Evolutionary conservation across 352 stramenopile genomes (phyloP).

Genomic region (Elongisporangium prolatum): DNA sequence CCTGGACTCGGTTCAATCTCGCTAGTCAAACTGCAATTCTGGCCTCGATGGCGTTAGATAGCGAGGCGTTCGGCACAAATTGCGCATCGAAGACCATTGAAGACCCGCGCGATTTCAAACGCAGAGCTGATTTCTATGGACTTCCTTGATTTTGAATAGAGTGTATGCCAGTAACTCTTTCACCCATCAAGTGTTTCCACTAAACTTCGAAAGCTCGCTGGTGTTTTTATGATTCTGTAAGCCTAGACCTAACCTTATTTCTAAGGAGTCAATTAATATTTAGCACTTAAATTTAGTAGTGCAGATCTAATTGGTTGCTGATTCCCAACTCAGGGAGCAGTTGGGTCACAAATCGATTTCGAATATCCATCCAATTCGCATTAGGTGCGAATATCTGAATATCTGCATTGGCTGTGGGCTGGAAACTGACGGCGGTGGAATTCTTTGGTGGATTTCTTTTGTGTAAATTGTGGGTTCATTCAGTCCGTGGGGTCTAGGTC

Average conservation of each 20-base stretch:
- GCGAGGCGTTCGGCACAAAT: conserved; percentile 6
- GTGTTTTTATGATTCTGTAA: no score
- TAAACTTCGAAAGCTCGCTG: no score
- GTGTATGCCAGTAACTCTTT: not conserved
- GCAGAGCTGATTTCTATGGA: conserved; percentile 3
- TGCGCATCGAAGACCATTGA: conserved; percentile 11
- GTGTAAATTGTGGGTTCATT: not conserved
- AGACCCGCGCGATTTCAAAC: conserved; percentile 22
- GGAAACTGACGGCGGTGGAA: no score
- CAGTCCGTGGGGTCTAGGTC: not conserved
- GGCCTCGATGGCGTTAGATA: conserved; percentile 9
- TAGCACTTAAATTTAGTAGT: no score
- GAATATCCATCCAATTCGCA: no score
- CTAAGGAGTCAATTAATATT: no score
- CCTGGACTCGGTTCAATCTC: conserved; percentile 10
- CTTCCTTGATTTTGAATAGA: conserved; percentile 1
- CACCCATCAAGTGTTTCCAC: no score
- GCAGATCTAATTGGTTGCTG: no score
- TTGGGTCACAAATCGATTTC: not conserved
- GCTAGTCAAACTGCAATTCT: conserved; percentile 14
- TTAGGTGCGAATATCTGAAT: no score
- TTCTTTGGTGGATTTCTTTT: not conserved
- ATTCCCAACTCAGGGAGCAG: no score
- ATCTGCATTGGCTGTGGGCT: no score
- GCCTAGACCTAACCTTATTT: no score